Conservation (phyloP, 73 alveolate genomes). For the Paramecium biaurelia region DNA sequence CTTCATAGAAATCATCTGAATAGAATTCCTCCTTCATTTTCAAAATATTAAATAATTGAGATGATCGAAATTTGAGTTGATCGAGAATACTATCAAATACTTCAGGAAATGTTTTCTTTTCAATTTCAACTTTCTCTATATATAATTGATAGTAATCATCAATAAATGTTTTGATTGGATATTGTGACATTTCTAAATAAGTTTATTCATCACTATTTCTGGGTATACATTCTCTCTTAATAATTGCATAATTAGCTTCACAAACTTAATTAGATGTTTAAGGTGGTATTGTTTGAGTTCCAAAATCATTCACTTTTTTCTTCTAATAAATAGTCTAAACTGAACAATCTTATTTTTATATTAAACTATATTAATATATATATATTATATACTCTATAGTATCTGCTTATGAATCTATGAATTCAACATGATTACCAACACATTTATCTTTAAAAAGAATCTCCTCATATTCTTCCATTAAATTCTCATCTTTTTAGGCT, state of each 20-base stretch:
- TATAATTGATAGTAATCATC: slow-evolving; percentile 22
- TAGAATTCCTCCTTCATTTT: slow-evolving; percentile 20
- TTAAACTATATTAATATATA: neutral
- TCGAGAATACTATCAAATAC: neutral
- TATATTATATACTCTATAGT: neutral
- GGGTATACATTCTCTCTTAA: slow-evolving; percentile 39
- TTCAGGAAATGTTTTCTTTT: neutral
- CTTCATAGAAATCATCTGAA: neutral
- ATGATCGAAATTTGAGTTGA: neutral
- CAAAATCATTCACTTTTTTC: neutral
- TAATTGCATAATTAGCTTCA: slow-evolving; percentile 10
- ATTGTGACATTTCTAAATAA: slow-evolving; percentile 28
- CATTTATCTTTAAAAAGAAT: slow-evolving; percentile 27
- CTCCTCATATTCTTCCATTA: neutral
- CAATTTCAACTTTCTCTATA: neutral
- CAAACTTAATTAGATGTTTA: neutral
- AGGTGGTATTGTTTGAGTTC: neutral
- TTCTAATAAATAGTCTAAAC: neutral
- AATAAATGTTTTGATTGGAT: neutral
- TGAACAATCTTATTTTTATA: neutral
- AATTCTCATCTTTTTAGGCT: neutral
- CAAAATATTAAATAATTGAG: neutral
- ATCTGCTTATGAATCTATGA: neutral
- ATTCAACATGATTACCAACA: neutral
- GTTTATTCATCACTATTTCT: slow-evolving; percentile 38